phyloP scores from a whole-genome alignment of 2,329 filamentous ascomycete genomes.

The Trichoderma citrinoviride region DNA sequence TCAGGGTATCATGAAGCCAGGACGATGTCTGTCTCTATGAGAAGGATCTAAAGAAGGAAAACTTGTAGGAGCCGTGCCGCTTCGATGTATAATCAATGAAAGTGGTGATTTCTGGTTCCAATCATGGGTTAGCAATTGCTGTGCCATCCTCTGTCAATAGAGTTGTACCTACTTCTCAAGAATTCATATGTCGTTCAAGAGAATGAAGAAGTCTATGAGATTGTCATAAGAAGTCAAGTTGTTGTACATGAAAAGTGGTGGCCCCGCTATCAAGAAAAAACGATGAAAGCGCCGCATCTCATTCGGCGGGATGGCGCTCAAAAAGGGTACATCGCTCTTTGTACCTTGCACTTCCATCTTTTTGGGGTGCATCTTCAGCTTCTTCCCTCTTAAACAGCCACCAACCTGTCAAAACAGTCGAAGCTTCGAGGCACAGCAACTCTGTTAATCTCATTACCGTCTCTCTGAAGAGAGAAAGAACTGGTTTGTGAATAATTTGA shows the following conservation, averaged over 20 bases:
- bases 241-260: neutral
- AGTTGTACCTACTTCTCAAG: neutral
- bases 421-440: neutral
- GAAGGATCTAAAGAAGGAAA: neutral
- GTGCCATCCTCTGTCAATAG: neutral
- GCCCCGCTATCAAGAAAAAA: conserved; percentile 16
- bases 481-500: neutral
- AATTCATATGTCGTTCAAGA: neutral
- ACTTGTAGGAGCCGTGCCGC: neutral
- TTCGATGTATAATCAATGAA: neutral
- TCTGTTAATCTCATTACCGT: too few species aligned
- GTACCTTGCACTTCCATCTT: neutral
- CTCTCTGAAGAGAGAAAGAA: too few species aligned
- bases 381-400: neutral
- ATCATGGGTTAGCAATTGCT: neutral
- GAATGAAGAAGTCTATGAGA: neutral
- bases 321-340: conserved; percentile 1
- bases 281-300: neutral
- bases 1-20: neutral
- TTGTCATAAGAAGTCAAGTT: neutral
- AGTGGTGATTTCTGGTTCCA: neutral
- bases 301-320: neutral
- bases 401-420: neutral
- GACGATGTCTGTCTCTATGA: neutral
- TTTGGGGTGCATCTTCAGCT: conserved; percentile 5